These are phyloP conservation scores for Microstroma glucosiphilum DNA, from an alignment of 1,284 basidiomycete species.

Conservation along the genomic window DNA sequence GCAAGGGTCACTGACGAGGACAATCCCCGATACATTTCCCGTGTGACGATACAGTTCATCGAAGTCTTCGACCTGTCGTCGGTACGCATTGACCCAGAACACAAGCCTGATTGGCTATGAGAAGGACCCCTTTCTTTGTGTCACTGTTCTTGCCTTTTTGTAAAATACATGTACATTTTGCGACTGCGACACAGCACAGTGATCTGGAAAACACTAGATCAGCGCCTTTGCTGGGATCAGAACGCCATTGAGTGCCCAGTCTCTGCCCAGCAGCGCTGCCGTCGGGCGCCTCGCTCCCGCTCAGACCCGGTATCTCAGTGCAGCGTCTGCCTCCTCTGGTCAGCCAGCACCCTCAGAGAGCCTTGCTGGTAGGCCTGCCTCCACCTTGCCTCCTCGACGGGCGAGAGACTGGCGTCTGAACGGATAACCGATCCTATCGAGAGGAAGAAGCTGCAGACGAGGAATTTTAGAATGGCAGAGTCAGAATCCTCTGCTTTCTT, in stretches of 20 bases:
- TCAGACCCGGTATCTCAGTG: too few relatives aligned
- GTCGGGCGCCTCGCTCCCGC: too few relatives aligned
- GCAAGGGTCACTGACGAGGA: background rate
- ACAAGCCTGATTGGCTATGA: constrained; percentile 13
- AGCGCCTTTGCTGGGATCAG: too few relatives aligned
- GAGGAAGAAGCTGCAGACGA: constrained; percentile 32
- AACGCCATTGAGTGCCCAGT: too few relatives aligned
- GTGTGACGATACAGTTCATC: constrained; percentile 11
- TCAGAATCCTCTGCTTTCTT: background rate
- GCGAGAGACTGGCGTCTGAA: constrained; percentile 22
- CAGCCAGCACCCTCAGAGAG: background rate
- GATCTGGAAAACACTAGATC: too few relatives aligned
- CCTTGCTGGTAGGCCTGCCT: constrained; percentile 2
- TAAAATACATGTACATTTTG: background rate
- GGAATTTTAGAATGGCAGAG: background rate
- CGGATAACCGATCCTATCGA: constrained; percentile 45
- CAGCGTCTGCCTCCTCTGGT: too few relatives aligned
- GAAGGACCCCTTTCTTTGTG: background rate
- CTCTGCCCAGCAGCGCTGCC: too few relatives aligned
- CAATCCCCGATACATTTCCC: background rate
- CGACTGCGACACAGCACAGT: too few relatives aligned
- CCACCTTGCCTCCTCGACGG: constrained; percentile 1
- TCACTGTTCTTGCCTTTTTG: constrained; percentile 1
- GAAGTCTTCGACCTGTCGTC: constrained; percentile 13
- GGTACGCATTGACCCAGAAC: constrained; percentile 4